A percentile compares a stretch with the other conserved stretches of the same genome.
These are phyloP conservation scores for Orobanche coerulescens DNA, from an alignment of 257 asterid species.

Conservation along the genomic window DNA sequence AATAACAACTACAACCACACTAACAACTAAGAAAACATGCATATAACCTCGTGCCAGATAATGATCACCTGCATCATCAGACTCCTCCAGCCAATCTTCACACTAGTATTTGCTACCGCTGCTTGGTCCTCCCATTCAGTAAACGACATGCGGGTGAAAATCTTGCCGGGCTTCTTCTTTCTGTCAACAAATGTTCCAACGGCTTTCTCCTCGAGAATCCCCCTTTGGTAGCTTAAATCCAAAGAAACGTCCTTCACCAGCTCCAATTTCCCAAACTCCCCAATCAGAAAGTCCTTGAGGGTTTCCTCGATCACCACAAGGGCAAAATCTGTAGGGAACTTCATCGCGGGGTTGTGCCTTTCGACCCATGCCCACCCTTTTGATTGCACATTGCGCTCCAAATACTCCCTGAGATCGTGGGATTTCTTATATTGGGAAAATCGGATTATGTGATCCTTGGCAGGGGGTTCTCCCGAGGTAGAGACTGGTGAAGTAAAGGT, in stretches of 20 bases:
- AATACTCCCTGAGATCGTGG: conserved; percentile 51
- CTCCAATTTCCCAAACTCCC: conserved; percentile 60
- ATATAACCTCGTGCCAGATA: no score
- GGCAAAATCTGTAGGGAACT: conserved; percentile 87
- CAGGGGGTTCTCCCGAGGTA: conserved; percentile 15
- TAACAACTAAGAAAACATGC: background rate
- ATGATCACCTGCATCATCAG: conserved; percentile 70
- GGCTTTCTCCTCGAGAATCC: conserved; percentile 41
- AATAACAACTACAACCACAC: background rate
- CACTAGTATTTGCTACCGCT: conserved; percentile 28
- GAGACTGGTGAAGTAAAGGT: conserved; percentile 16
- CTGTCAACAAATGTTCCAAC: conserved; percentile 59
- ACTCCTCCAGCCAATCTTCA: conserved; percentile 44
- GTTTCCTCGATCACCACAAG: conserved; percentile 62
- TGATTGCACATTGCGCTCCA: conserved; percentile 46
- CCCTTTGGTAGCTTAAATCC: conserved; percentile 81
- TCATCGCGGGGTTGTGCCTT: conserved; percentile 71
- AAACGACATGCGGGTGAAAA: conserved; percentile 87
- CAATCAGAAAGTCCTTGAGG: conserved; percentile 38
- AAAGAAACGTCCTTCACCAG: conserved; percentile 76
- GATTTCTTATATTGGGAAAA: conserved; percentile 51
- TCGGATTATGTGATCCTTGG: conserved; percentile 62
- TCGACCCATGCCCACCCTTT: conserved; percentile 90
- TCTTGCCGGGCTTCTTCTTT: conserved; percentile 84
- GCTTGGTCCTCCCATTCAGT: conserved; percentile 29